Percentiles rank a stretch among this genome's conserved stretches.
These are phyloP conservation scores for Colletotrichum liriopes DNA, from an alignment of 2,329 filamentous ascomycete species.

Conservation along the genomic window DNA sequence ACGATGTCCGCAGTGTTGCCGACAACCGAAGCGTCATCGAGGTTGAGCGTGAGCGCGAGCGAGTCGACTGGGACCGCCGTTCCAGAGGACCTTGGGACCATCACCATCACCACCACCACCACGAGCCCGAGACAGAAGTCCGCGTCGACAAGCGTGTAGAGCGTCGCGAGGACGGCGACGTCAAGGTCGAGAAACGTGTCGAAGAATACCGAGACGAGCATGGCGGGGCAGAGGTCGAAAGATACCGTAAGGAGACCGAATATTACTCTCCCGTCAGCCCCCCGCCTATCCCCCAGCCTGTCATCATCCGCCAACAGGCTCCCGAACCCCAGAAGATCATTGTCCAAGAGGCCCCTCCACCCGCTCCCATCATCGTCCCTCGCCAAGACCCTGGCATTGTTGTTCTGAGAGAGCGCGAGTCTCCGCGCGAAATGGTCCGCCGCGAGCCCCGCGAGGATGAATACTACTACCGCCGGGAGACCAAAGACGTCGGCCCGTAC, in stretches of 20 bases:
- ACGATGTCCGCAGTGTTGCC: slow-evolving; percentile 54
- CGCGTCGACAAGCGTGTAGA: slow-evolving; percentile 60
- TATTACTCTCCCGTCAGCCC: slow-evolving; percentile 71
- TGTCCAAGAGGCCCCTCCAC: slow-evolving; percentile 70
- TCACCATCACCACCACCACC: slow-evolving; percentile 44
- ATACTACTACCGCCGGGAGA: slow-evolving; percentile 67
- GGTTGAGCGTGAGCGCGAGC: slow-evolving; percentile 52
- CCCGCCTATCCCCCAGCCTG: slow-evolving; percentile 59
- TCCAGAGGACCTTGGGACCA: slow-evolving; percentile 51
- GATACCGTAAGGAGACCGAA: slow-evolving; percentile 74
- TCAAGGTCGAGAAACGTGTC: slow-evolving; percentile 69
- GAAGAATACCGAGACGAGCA: slow-evolving; percentile 65
- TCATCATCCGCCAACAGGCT: slow-evolving; percentile 71
- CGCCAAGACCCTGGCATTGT: slow-evolving; percentile 62
- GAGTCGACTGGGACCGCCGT: slow-evolving; percentile 52
- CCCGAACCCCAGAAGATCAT: slow-evolving; percentile 73
- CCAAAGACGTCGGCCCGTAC: slow-evolving; percentile 58
- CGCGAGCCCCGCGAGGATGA: slow-evolving; percentile 63
- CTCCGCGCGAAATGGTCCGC: slow-evolving; percentile 54
- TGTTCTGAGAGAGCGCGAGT: slow-evolving; percentile 61
- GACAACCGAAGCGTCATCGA: slow-evolving; percentile 58
- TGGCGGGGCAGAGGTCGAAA: slow-evolving; percentile 67
- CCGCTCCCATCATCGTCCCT: slow-evolving; percentile 66
- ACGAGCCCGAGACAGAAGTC: slow-evolving; percentile 56
- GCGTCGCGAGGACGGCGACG: slow-evolving; percentile 64